Conservation (phyloP, 805 yeast species). For the Candida pseudofarinosa region DNA sequence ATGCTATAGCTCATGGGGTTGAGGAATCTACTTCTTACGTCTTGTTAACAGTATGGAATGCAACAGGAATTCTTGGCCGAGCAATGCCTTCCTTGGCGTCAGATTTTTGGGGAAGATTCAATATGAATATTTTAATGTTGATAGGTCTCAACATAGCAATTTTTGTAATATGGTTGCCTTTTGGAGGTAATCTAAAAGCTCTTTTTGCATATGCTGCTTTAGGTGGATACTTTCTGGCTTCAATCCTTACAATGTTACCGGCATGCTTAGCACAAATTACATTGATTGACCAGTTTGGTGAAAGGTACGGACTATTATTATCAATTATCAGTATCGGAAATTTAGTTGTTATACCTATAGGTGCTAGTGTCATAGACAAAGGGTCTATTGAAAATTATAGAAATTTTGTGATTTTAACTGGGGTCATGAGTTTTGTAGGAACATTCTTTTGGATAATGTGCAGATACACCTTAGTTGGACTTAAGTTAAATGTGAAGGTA, state of each 20-base stretch:
- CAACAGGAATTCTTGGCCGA: slow-evolving; percentile 49
- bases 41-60: slow-evolving; percentile 45
- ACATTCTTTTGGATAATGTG: slow-evolving; percentile 25
- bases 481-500: slow-evolving; percentile 18
- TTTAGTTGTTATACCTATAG: slow-evolving; percentile 34
- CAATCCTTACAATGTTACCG: slow-evolving; percentile 62
- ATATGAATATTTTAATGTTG: slow-evolving; percentile 50
- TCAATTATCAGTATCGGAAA: slow-evolving; percentile 48
- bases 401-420: slow-evolving; percentile 32
- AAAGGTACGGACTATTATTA: slow-evolving; percentile 63
- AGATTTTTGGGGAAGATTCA: slow-evolving; percentile 53
- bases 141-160: slow-evolving; percentile 43
- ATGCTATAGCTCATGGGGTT: slow-evolving; percentile 49
- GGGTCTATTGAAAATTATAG: slow-evolving; percentile 23
- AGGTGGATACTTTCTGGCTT: slow-evolving; percentile 59
- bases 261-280: slow-evolving; percentile 66
- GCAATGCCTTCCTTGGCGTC: slow-evolving; percentile 52
- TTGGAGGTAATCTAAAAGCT: slow-evolving; percentile 42
- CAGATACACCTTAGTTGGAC: slow-evolving; percentile 30
- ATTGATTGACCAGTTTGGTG: slow-evolving; percentile 62
- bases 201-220: slow-evolving; percentile 50
- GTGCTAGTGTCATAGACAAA: slow-evolving; percentile 33
- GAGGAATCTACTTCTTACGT: slow-evolving; percentile 40
- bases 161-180: slow-evolving; percentile 64
- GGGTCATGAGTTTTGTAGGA: slow-evolving; percentile 23